A percentile compares a stretch with the other conserved stretches of the same genome.
Conservation (phyloP, 176 grass and related monocot genomes). For the Oryza brachyantha region DNA sequence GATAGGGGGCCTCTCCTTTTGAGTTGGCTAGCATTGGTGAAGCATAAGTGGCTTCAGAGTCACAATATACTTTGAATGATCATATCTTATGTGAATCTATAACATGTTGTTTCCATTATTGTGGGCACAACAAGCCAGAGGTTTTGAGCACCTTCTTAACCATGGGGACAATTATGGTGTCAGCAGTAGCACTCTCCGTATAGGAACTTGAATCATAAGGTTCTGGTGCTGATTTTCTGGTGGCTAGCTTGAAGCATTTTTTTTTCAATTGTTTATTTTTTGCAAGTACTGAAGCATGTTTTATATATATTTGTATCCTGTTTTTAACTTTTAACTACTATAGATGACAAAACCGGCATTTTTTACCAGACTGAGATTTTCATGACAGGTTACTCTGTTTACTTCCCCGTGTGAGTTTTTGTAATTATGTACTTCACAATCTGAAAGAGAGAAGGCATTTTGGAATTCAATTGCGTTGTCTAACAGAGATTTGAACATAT, state of each 20-base stretch:
- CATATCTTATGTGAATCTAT: background rate
- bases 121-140: background rate
- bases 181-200: background rate
- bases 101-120: background rate
- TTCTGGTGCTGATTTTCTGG: background rate
- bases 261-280: background rate
- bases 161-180: background rate
- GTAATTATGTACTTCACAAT: background rate
- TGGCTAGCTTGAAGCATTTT: background rate
- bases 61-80: background rate
- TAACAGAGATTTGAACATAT: background rate
- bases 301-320: background rate
- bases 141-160: background rate
- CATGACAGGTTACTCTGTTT: background rate
- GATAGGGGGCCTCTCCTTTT: too few species aligned
- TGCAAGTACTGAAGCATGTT: background rate
- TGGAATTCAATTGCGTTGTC: background rate
- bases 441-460: background rate
- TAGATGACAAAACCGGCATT: background rate
- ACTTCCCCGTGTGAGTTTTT: background rate
- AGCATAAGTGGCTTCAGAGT: background rate
- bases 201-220: background rate
- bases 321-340: background rate
- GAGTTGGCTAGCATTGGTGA: background rate
- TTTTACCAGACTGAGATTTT: background rate